Evolutionary conservation across 2,329 filamentous ascomycete species (phyloP), one percentile per base, ranked within the genome.

Genomic region (Didymella exigua): DNA sequence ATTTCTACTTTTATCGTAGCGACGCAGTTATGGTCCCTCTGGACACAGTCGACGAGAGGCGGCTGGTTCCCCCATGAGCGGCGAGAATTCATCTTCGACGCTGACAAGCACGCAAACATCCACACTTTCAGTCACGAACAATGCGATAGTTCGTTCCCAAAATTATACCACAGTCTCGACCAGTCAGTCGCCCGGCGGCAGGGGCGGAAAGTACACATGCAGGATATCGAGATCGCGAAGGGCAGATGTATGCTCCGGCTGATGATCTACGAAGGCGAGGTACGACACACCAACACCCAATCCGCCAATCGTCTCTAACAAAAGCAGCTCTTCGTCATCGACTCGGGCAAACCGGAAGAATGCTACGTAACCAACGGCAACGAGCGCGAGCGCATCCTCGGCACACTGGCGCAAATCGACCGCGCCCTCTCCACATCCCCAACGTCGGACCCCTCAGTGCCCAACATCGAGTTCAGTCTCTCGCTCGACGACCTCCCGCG

Each of bases 361-460:
- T 72, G 70, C 61, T 72, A 72, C 34, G 69, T 72, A 6, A 61
- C 60, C 9, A 71, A 71, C 44, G 69, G 69, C 41, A 72, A 72
- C 58, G 70, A 72, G 53, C 66, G 70, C 42, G 70, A 71, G 56
- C 67, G 69, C 21, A 72, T 72, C 31, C 61, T 72, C 6, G 70
- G 69, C 9, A 72, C 70, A 4, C 68, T 72, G 16, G 68, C 70
- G 11, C 69, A 71, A 34, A 71, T 72, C 34, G 68, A 71, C 36
- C 69, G 69, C 40, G 65, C 70, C 16, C 52, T 72, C 13, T 49
- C 62, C n/a, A 67, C 67, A 13, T 58, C 66, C 6, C 65, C 70
- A 5, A 54, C 45, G 7, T 67, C 63, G 11, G 68, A 72, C 51
- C 64, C 69, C 13, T 49, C 62, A 2, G 54, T 71, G 9, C 70